Evolutionary conservation across 2,329 filamentous ascomycete species (phyloP), one percentile per base, ranked within the genome.

Genomic region (Cytospora piceicola): DNA sequence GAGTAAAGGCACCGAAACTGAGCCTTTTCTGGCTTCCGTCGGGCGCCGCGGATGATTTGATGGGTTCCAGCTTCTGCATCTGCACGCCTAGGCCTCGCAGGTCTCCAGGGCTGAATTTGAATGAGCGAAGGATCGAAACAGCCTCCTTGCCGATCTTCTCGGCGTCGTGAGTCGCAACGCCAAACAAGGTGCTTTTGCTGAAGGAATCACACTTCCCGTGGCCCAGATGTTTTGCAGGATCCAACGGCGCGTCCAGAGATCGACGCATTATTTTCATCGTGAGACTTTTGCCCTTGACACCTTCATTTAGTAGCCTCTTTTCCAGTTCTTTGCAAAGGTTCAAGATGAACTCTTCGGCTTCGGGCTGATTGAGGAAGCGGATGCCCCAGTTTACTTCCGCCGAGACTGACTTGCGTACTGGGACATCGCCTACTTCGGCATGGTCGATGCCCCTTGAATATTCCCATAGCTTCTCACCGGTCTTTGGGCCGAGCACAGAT

Each of bases 341-440:
- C 68, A 87, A 81, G 34, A 98, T 85, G 75, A 99, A 99, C 69
- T 96, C 92, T 66, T 98, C 94, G 0, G 93, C 94, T 77, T 99
- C 94, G n/a, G 87, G 84, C 73, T 97, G 93, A 67, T 85, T 96
- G 70, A 95, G 88, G 74, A 99, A 99, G 7, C 95, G 89, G 64
- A 99, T 96, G 3, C 96, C 95, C 95, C 95, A 99, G 72, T 95
- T 99, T 68, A 99, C 93, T 75, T 99, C 95, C 0, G 94, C 94
- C 2, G 95, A 98, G 0, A 99, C 93, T 0, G 94, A 98, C 74
- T 98, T 99, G 62, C 95, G 88, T 20, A 92, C 82, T 0, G 90
- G 87, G 73, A 96, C 91, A 65, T 94, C 91, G 36, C 94, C 94
- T 7, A 98, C 92, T 75, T 97, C 93, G 1, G 88, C 83, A 58